These are phyloP conservation scores for Aspergillus latus DNA, from an alignment of 2,329 filamentous ascomycete species.

Conservation along the genomic window DNA sequence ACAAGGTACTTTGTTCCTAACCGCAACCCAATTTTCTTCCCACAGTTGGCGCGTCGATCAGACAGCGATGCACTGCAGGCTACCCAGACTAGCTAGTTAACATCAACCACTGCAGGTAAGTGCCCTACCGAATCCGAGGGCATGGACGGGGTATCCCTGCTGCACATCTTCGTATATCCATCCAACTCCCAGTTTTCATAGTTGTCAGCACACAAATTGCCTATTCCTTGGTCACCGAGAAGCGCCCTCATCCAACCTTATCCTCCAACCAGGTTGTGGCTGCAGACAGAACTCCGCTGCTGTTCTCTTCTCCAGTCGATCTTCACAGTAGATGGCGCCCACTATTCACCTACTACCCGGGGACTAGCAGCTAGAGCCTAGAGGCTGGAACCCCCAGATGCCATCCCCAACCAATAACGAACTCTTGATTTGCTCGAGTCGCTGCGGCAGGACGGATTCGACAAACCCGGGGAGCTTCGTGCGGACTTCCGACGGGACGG, in stretches of 20 bases:
- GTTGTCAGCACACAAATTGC: too few relatives aligned
- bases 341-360: background rate
- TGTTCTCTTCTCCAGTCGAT: background rate
- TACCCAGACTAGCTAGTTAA: background rate
- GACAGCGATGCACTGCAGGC: background rate
- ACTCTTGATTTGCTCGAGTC: slow-evolving; percentile 1
- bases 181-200: background rate
- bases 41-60: background rate
- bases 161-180: background rate
- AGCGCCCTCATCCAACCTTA: too few relatives aligned
- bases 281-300: background rate
- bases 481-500: slow-evolving; percentile 1
- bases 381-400: background rate
- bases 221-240: too few relatives aligned
- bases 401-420: slow-evolving; percentile 3
- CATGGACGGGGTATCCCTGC: slow-evolving; percentile 3
- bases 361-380: background rate
- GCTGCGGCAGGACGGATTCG: slow-evolving; percentile 6
- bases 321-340: background rate
- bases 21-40: background rate
- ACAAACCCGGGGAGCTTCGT: background rate
- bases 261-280: background rate
- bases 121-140: background rate
- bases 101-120: background rate
- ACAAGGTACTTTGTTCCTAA: background rate